These are phyloP conservation scores for Immersiporthe knoxdaviesiana DNA, from an alignment of 2,329 filamentous ascomycete species.

Conservation along the genomic window DNA sequence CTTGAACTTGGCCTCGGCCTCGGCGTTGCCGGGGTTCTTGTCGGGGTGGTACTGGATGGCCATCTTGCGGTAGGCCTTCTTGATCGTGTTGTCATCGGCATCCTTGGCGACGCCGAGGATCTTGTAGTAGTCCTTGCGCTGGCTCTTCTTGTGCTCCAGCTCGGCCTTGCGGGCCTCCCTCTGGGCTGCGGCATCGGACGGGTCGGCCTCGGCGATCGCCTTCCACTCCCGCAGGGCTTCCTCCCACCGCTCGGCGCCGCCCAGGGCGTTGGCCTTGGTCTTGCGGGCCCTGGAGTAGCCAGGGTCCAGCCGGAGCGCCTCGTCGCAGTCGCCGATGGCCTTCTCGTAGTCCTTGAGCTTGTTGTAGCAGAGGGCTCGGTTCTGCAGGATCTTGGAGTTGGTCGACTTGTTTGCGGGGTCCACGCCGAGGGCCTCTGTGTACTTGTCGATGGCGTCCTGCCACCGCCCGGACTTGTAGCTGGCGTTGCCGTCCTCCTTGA, in stretches of 20 bases:
- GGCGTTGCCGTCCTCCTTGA: constrained; percentile 90
- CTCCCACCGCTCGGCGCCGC: constrained; percentile 87
- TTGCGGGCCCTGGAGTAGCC: constrained; percentile 88
- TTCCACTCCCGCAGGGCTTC: constrained; percentile 90
- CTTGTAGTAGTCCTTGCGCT: constrained; percentile 98
- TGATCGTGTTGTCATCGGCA: constrained; percentile 82
- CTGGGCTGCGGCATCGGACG: constrained; percentile 75
- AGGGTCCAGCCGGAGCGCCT: constrained; percentile 80
- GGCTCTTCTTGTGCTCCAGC: constrained; percentile 92
- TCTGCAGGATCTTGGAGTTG: constrained; percentile 93
- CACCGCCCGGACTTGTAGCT: constrained; percentile 87
- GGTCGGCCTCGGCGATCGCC: constrained; percentile 79
- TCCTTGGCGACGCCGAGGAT: constrained; percentile 89
- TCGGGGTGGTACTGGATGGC: constrained; percentile 95
- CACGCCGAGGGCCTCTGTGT: constrained; percentile 79
- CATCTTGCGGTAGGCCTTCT: constrained; percentile 94
- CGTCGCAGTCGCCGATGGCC: constrained; percentile 84
- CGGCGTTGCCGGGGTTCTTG: constrained; percentile 88
- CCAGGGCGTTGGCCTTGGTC: constrained; percentile 89
- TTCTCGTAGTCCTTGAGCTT: constrained; percentile 82
- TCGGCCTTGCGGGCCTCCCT: constrained; percentile 90
- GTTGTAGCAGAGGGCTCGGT: constrained; percentile 82
- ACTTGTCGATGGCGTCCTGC: constrained; percentile 81
- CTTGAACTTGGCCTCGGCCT: constrained; percentile 92
- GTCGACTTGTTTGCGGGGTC: constrained; percentile 89